Conservation (phyloP, 192 early-diverging fungal species). For the Coemansia sp. region DNA sequence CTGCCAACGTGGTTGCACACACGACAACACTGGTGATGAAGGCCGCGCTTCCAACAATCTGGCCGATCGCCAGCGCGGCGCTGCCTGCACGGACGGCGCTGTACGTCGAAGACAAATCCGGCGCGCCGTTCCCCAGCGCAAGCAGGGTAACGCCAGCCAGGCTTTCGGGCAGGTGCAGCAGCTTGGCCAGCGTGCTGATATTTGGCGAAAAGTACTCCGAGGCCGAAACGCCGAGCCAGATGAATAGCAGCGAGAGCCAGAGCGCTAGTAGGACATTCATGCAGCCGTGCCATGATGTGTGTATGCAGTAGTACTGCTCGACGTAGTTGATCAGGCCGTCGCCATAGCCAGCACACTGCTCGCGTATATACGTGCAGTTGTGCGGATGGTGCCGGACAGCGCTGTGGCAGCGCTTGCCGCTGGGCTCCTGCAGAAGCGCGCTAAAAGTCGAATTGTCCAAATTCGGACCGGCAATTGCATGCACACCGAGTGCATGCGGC, state of each 20-base stretch:
- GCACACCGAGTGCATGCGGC: not conserved
- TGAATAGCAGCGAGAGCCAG: slow-evolving; percentile 76
- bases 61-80: slow-evolving; percentile 82
- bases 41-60: slow-evolving; percentile 83
- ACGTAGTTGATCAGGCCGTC: slow-evolving; percentile 57
- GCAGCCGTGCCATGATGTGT: slow-evolving; percentile 5
- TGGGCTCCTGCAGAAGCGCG: not conserved
- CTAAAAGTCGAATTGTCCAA: not conserved
- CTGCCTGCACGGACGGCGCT: slow-evolving; percentile 69
- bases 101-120: slow-evolving; percentile 89
- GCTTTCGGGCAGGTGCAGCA: slow-evolving; percentile 78
- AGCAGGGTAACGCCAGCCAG: slow-evolving; percentile 78
- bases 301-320: slow-evolving; percentile 52
- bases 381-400: slow-evolving; percentile 55
- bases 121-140: slow-evolving; percentile 90
- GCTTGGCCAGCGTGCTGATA: slow-evolving; percentile 71
- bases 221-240: slow-evolving; percentile 73
- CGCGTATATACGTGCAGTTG: slow-evolving; percentile 59
- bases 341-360: slow-evolving; percentile 62
- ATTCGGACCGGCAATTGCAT: not conserved
- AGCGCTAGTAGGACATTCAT: slow-evolving; percentile 52
- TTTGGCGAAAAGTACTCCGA: slow-evolving; percentile 90
- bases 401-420: slow-evolving; percentile 17
- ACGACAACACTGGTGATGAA: slow-evolving; percentile 86
- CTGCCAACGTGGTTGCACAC: slow-evolving; percentile 76